A percentile compares a stretch with the other conserved stretches of the same genome.
Conservation (phyloP, 2,329 filamentous ascomycete genomes). For the Teratosphaeria zuluensis region DNA sequence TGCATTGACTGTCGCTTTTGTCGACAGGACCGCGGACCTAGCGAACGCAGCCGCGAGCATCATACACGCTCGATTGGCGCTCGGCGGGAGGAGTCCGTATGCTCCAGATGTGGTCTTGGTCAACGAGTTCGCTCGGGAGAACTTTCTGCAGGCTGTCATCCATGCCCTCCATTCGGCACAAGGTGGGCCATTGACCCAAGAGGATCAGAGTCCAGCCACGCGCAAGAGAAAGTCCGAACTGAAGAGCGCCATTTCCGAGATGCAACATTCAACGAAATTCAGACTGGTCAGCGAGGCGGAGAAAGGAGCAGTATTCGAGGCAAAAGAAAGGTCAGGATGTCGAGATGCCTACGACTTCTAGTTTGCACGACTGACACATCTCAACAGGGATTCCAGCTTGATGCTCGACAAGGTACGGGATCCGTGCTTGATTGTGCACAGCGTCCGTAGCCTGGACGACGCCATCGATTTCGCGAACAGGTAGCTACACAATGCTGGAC, state of each 20-base stretch:
- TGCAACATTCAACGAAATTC: not conserved
- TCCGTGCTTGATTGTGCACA: slow-evolving; percentile 37
- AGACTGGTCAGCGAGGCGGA: not conserved
- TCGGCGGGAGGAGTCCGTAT: slow-evolving; percentile 49
- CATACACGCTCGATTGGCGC: slow-evolving; percentile 44
- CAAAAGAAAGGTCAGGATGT: not conserved
- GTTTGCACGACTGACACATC: not conserved
- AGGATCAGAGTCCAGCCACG: not conserved
- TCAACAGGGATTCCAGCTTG: not conserved
- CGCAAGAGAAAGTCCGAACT: not conserved
- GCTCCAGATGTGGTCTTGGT: slow-evolving; percentile 54
- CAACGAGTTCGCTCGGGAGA: slow-evolving; percentile 51
- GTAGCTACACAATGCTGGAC: not conserved
- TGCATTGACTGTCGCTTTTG: slow-evolving; percentile 42
- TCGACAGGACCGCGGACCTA: slow-evolving; percentile 51
- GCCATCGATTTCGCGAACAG: slow-evolving; percentile 38
- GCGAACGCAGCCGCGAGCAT: slow-evolving; percentile 44
- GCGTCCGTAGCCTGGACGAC: slow-evolving; percentile 44
- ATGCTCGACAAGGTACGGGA: slow-evolving; percentile 29
- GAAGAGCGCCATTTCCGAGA: not conserved
- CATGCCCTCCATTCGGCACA: not conserved
- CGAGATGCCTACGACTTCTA: not conserved
- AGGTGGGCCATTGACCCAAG: not conserved
- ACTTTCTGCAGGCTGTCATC: slow-evolving; percentile 43
- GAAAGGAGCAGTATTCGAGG: not conserved